Evolutionary conservation across 768 basidiomycete genomes (phyloP).

Genomic region (Russula virescens): DNA sequence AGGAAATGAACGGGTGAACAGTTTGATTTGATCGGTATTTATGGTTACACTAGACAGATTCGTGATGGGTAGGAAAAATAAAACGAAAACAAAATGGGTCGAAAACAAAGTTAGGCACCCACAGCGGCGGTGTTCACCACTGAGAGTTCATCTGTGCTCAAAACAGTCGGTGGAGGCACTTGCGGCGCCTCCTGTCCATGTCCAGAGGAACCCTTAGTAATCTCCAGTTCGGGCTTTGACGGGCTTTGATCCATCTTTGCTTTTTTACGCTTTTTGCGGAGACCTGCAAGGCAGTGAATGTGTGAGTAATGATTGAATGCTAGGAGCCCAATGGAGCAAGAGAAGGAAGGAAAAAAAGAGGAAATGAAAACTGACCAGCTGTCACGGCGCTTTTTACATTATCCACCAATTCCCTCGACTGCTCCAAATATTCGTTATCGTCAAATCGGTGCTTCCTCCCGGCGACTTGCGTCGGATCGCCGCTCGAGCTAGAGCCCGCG

Average conservation of each 20-base stretch:
- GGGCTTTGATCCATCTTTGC: conserved; percentile 37
- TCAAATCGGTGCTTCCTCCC: conserved; percentile 89
- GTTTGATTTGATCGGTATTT: background rate
- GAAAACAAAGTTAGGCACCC: background rate
- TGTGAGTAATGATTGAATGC: conserved; percentile 4
- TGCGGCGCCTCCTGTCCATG: background rate
- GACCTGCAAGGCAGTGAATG: conserved; percentile 36
- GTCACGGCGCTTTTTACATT: conserved; percentile 87
- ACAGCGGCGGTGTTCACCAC: background rate
- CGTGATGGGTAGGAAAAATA: background rate
- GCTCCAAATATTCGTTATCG: conserved; percentile 87
- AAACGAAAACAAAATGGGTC: background rate
- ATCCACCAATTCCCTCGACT: conserved; percentile 86
- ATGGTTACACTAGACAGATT: background rate
- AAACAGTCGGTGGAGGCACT: background rate
- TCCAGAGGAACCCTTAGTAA: background rate
- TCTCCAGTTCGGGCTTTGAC: background rate
- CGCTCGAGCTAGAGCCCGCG: conserved; percentile 30
- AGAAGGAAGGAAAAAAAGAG: conserved; percentile 14
- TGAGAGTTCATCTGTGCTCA: background rate
- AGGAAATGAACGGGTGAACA: background rate
- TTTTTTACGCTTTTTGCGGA: conserved; percentile 75
- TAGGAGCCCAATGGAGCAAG: conserved; percentile 20
- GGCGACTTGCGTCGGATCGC: conserved; percentile 43
- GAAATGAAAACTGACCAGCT: conserved; percentile 46